phyloP scores from a whole-genome alignment of 75 land plant genomes.

The Chamaecyparis obtusa region DNA sequence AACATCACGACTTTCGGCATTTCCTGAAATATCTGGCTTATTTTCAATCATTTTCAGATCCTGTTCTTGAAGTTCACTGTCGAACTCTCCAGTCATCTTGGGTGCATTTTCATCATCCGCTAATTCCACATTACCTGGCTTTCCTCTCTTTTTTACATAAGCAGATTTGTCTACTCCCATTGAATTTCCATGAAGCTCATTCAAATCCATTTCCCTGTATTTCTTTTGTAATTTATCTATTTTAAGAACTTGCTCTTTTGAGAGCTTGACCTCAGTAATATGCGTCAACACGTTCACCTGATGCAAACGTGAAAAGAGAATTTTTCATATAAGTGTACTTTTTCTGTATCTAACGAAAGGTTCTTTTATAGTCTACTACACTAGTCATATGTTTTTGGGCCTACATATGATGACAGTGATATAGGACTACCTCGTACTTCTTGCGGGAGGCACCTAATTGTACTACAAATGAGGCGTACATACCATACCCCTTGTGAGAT shows the following conservation, averaged over 20 bases:
- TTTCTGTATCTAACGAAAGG: too few species aligned
- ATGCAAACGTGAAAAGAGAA: neutral
- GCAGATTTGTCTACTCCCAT: neutral
- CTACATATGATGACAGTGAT: too few species aligned
- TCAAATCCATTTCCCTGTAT: constrained; percentile 19
- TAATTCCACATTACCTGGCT: neutral
- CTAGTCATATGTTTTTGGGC: too few species aligned
- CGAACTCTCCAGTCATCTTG: neutral
- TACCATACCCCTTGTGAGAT: too few species aligned
- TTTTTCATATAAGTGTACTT: neutral
- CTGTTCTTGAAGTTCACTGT: neutral
- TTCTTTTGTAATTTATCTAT: constrained; percentile 24
- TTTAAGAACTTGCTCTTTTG: constrained; percentile 8
- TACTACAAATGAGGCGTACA: too few species aligned
- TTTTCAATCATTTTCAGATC: neutral
- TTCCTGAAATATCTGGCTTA: neutral
- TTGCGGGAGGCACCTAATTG: too few species aligned
- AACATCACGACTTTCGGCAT: neutral
- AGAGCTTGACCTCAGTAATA: constrained; percentile 36
- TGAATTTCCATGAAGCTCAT: constrained; percentile 13
- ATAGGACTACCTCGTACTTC: too few species aligned
- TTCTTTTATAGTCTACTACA: too few species aligned
- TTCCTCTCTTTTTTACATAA: neutral
- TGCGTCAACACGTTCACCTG: constrained; percentile 78
- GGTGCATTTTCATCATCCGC: neutral